A percentile compares a stretch with the other conserved stretches of the same genome.
Evolutionary conservation across 768 basidiomycete species (phyloP).

Genomic region (Suillus bovinus): DNA sequence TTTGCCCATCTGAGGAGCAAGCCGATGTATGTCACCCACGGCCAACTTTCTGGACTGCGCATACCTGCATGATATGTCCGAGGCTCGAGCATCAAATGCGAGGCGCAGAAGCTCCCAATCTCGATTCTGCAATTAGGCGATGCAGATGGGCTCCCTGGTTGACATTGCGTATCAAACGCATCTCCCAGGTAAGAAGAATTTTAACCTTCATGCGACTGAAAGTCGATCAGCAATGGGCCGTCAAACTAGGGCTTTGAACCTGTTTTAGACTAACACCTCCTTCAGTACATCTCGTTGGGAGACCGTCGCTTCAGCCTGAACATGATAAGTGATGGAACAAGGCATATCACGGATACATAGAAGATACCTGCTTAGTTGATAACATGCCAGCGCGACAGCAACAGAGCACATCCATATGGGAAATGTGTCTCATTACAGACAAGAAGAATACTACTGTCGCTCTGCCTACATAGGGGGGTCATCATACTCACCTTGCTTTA

Average conservation of each 20-base stretch:
- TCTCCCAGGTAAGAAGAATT: neutral
- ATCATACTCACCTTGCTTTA: neutral
- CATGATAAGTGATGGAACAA: neutral
- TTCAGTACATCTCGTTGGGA: neutral
- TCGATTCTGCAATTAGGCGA: neutral
- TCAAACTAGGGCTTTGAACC: neutral
- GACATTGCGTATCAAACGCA: neutral
- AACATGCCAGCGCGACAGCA: neutral
- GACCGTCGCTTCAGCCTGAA: neutral
- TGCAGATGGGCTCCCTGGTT: neutral
- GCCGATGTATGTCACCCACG: neutral
- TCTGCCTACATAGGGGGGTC: neutral
- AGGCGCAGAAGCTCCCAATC: neutral
- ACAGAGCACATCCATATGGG: neutral
- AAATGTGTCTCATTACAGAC: neutral
- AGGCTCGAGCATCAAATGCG: neutral
- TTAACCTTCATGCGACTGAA: neutral
- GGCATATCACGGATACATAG: neutral
- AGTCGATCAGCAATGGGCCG: neutral
- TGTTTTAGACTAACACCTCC: neutral
- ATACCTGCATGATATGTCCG: neutral
- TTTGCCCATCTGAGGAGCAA: neutral
- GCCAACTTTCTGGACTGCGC: neutral
- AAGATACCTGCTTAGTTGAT: neutral
- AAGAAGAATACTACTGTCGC: neutral